Conservation (phyloP, 1,284 basidiomycete genomes). For the Ganoderma sp. region DNA sequence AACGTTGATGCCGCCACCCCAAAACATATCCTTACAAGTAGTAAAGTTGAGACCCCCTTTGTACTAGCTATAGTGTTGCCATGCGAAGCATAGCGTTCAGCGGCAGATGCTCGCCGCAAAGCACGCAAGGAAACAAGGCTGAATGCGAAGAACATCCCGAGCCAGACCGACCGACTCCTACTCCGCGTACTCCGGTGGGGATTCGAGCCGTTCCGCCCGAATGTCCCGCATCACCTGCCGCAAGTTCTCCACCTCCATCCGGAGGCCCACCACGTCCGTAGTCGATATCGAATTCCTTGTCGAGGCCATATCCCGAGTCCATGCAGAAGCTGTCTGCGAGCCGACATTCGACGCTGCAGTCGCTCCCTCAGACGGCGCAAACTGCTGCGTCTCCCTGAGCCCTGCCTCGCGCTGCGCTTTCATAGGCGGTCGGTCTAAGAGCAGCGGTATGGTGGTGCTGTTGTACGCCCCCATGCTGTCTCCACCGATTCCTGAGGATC, state of each 20-base stretch:
- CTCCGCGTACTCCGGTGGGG: slow-evolving; percentile 32
- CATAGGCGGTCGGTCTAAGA: neutral
- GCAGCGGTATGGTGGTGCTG: neutral
- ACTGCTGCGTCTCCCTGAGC: slow-evolving; percentile 12
- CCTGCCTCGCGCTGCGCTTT: slow-evolving; percentile 25
- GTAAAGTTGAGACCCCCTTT: too few species aligned
- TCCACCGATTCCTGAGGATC: neutral
- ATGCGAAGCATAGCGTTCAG: too few species aligned
- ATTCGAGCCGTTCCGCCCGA: slow-evolving; percentile 32
- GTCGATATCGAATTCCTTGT: slow-evolving; percentile 10
- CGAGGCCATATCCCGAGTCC: slow-evolving; percentile 34
- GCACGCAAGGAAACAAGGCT: too few species aligned
- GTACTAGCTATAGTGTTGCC: too few species aligned
- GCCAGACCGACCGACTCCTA: too few species aligned
- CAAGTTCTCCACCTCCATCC: slow-evolving; percentile 38
- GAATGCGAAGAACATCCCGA: neutral
- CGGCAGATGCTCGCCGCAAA: too few species aligned
- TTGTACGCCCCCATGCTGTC: slow-evolving; percentile 3
- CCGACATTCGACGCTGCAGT: neutral
- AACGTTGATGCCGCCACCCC: too few species aligned
- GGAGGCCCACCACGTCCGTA: slow-evolving; percentile 33
- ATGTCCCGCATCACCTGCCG: slow-evolving; percentile 37
- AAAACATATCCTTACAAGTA: too few species aligned
- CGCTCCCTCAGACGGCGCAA: slow-evolving; percentile 24
- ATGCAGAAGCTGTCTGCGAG: slow-evolving; percentile 14